Base-by-base conservation (phyloP, 2,329 filamentous ascomycete species). In the Pestalotiopsis sp. region DNA sequence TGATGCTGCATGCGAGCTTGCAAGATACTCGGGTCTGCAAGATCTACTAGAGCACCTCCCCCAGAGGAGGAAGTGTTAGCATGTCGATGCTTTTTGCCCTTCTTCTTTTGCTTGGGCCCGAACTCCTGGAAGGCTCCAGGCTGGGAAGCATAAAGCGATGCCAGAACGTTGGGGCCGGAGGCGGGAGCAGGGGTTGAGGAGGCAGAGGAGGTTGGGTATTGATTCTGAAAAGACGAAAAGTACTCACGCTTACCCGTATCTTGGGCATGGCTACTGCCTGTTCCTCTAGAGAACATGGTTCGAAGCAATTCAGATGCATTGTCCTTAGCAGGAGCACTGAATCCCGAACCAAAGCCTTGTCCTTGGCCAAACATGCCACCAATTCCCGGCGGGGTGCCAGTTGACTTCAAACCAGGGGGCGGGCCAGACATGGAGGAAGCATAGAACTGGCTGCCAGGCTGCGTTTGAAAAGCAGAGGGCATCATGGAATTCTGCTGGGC, bases 1-100 rank as follows among this genome's bases (percentile, higher is more conserved):
- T 92, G 90, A 86, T 96, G 93, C 84, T 97, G 95, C 88, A 97
- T 92, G 89, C 95, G 93, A 83, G 94, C 94, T 88, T 97, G 95
- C 88, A 98, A 91, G 89, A 98, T 98, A 89, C 94, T 97, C 89
- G 95, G 95, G 94, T 98, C 95, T 88, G 93, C 94, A 95, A 97
- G 94, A 97, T 98, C 95, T 87, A 97, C 95, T 95, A 98, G 91
- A 88, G 93, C 95, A 93, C 94, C 93, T 90, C 94, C 95, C 88
- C 93, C 93, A 91, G 94, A 97, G 91, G 95, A 98, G 93, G 95
- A 97, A 95, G 95, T 98, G 94, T 98, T 97, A 96, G 94, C 95
- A 92, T 98, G 95, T 91, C 95, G 97, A 89, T 98, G 95, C 94
- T 98, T 98, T 91, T 97, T 98, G 88, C 94, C 94, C 94, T 97